Conservation (phyloP, 441 rosid genomes). For the Theobroma grandiflorum region DNA sequence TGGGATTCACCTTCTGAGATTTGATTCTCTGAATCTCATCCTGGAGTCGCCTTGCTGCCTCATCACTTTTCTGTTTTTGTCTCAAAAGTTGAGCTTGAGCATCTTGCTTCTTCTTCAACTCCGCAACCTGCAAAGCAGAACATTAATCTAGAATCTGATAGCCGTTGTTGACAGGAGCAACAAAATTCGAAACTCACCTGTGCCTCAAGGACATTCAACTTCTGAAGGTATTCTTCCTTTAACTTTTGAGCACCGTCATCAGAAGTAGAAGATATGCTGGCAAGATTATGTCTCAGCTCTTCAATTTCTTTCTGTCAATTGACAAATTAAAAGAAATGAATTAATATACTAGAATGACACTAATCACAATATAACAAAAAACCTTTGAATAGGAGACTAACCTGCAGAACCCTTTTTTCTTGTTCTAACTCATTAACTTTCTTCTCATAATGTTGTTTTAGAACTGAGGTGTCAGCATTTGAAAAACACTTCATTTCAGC, state of each 20-base stretch:
- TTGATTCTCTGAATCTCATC: slow-evolving; percentile 97
- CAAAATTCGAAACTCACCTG: slow-evolving; percentile 58
- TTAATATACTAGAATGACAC: slow-evolving; percentile 4
- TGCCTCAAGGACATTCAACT: slow-evolving; percentile 83
- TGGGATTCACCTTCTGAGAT: slow-evolving; percentile 71
- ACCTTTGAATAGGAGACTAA: slow-evolving; percentile 34
- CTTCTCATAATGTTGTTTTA: slow-evolving; percentile 95
- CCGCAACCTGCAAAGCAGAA: slow-evolving; percentile 64
- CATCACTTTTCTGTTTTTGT: slow-evolving; percentile 97
- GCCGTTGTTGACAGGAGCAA: slow-evolving; percentile 14
- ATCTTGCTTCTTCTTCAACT: slow-evolving; percentile 95
- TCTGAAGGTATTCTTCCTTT: slow-evolving; percentile 91
- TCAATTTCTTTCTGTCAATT: slow-evolving; percentile 89
- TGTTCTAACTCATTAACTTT: slow-evolving; percentile 90
- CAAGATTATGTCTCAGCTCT: slow-evolving; percentile 73
- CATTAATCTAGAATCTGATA: slow-evolving; percentile 12
- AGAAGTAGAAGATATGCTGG: slow-evolving; percentile 73
- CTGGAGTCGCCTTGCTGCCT: slow-evolving; percentile 79
- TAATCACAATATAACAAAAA: not conserved
- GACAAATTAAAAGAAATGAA: slow-evolving; percentile 28
- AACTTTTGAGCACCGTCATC: slow-evolving; percentile 88
- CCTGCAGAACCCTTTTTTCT: slow-evolving; percentile 86
- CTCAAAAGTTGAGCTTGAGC: slow-evolving; percentile 93
- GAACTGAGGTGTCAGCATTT: slow-evolving; percentile 77
- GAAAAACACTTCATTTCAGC: slow-evolving; percentile 93